These are phyloP conservation scores for Termitomyces bulborhizus DNA, from an alignment of 768 basidiomycete genomes.

Conservation along the genomic window DNA sequence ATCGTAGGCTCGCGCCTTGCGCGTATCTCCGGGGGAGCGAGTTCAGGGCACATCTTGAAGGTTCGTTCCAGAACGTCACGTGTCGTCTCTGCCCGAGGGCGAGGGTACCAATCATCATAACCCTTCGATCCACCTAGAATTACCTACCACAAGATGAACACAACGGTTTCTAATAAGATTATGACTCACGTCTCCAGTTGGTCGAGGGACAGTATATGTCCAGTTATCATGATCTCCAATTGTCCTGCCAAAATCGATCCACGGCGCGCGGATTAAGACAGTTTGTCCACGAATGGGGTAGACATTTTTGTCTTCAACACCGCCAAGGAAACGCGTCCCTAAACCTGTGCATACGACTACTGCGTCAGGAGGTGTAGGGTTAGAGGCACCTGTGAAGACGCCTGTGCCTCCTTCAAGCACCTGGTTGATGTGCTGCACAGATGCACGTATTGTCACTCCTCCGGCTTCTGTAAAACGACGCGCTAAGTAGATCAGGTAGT, in stretches of 20 bases:
- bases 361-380: slow-evolving; percentile 36
- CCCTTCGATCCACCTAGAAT: slow-evolving; percentile 60
- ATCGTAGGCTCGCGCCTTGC: slow-evolving; percentile 37
- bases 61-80: slow-evolving; percentile 48
- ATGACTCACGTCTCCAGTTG: slow-evolving; percentile 43
- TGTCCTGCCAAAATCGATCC: slow-evolving; percentile 52
- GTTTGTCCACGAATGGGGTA: slow-evolving; percentile 84
- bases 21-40: slow-evolving; percentile 50
- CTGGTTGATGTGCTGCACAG: slow-evolving; percentile 65
- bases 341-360: slow-evolving; percentile 70
- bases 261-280: slow-evolving; percentile 66
- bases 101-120: slow-evolving; percentile 65
- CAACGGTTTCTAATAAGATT: background rate
- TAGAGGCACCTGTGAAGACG: slow-evolving; percentile 21
- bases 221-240: slow-evolving; percentile 33
- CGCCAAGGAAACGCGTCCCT: slow-evolving; percentile 68
- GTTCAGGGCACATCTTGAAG: slow-evolving; percentile 48
- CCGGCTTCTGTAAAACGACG: slow-evolving; percentile 56
- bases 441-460: slow-evolving; percentile 52
- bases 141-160: slow-evolving; percentile 21
- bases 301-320: slow-evolving; percentile 71
- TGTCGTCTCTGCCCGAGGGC: slow-evolving; percentile 57
- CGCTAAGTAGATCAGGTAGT: slow-evolving; percentile 68
- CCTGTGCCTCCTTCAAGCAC: slow-evolving; percentile 55
- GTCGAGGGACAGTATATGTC: slow-evolving; percentile 63